Evolutionary conservation across 805 yeast species (phyloP), one percentile per base, ranked within the genome.

Genomic region (Saccharomycopsis sp.): DNA sequence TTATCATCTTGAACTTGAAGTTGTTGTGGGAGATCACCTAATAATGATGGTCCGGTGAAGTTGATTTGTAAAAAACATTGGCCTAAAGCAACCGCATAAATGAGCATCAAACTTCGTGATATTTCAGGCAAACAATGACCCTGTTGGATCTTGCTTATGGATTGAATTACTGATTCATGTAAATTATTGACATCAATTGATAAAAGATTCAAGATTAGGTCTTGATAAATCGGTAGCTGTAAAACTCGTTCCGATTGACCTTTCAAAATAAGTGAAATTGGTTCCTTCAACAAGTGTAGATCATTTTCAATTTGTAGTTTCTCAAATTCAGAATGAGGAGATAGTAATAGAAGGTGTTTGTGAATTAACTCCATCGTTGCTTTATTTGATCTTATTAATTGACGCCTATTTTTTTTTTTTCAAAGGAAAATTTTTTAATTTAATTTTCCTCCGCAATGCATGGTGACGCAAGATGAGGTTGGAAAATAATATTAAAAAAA

Each of bases 11-110:
- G 24, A 34, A 45, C 40, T 38, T 27, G 41, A 20, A 37, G 11
- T 24, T 50, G 14, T 21, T 23, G 38, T 29, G 52, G 29, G 32
- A 32, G 27, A 16, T 43, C 2, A 42, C 43, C 14, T 40, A 14
- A 14, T 17, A 31, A 4, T 21, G 73, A 70, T 4, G 96, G 96
- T 6, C 97, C 97, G 0, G 95, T 85, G 61, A 72, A 85, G 59
- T 89, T 89, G 41, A 73, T 62, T 59, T 86, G 94, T 13, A 84
- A 64, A 57, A 83, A 89, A 1, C 74, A 58, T 57, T 87, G 88
- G 21, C 86, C 63, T 2, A 77, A 62, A 1, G 82, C 70, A 48
- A 85, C 69, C 2, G 85, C 84, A 14, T 72, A 46, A 13, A 53
- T 26, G 16, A 61, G 43, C 7, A 54, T 31, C 8, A 48, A 20